A percentile compares a stretch with the other conserved stretches of the same genome.
Evolutionary conservation across 2,329 filamentous ascomycete species (phyloP).

Genomic region (Colletotrichum sojae): DNA sequence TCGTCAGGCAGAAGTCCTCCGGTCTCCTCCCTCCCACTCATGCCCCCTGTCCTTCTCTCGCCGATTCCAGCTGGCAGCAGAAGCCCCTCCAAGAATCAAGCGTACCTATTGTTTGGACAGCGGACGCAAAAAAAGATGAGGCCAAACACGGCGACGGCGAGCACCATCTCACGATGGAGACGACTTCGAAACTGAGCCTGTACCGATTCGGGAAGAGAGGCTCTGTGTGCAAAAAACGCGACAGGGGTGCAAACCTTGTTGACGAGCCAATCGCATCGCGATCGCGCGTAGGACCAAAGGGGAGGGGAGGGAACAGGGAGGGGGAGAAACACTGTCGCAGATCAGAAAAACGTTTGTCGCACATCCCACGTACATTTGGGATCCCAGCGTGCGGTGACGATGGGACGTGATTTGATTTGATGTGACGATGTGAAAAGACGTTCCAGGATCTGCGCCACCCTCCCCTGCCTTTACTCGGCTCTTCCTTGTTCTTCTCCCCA

Average conservation of each 20-base stretch:
- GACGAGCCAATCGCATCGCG: slow-evolving; percentile 33
- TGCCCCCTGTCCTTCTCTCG: background rate
- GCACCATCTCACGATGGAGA: slow-evolving; percentile 32
- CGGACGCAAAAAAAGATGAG: slow-evolving; percentile 31
- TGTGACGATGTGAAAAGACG: slow-evolving; percentile 8
- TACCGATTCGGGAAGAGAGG: slow-evolving; percentile 26
- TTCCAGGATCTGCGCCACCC: slow-evolving; percentile 40
- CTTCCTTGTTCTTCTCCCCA: background rate
- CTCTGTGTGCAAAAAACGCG: slow-evolving; percentile 17
- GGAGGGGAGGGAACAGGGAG: background rate
- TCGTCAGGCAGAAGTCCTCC: too few relatives aligned
- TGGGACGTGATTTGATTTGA: slow-evolving; percentile 2
- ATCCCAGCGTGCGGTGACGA: too few relatives aligned
- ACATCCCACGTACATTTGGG: slow-evolving; percentile 9
- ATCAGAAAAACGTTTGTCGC: slow-evolving; percentile 36
- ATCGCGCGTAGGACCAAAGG: background rate
- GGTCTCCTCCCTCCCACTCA: too few relatives aligned
- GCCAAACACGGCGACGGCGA: slow-evolving; percentile 35
- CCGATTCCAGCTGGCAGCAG: slow-evolving; percentile 7
- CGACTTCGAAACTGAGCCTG: slow-evolving; percentile 33
- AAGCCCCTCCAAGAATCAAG: slow-evolving; percentile 13
- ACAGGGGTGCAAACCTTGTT: slow-evolving; percentile 10
- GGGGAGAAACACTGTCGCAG: slow-evolving; percentile 34
- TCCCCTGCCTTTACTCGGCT: background rate
- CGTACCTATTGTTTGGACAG: slow-evolving; percentile 22